Percentiles rank a stretch among this genome's conserved stretches.
phyloP scores from a whole-genome alignment of 2,329 filamentous ascomycete species.

The Anisogramma anomala region DNA sequence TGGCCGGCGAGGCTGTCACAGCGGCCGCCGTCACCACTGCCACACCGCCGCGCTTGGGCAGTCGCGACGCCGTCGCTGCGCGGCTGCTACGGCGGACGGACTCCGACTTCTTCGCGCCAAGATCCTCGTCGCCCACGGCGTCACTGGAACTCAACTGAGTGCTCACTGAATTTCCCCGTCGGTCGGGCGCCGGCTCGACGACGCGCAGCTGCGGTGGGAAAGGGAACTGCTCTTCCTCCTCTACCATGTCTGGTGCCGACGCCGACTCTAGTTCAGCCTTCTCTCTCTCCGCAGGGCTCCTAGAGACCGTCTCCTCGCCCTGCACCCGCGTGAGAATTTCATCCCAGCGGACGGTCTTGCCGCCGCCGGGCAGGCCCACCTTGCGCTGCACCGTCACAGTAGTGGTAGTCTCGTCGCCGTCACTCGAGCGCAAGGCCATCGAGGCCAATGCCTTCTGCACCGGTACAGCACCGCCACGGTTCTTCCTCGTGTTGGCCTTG shows the following conservation, averaged over 20 bases:
- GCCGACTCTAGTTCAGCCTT: neutral
- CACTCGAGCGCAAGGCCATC: neutral
- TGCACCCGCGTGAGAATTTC: constrained; percentile 22
- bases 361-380: neutral
- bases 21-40: too few species aligned
- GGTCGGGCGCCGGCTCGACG: neutral
- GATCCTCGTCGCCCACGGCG: neutral
- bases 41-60: constrained; percentile 3
- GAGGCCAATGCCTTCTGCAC: constrained; percentile 22
- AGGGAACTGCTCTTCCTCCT: neutral
- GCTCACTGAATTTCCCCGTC: neutral
- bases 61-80: constrained; percentile 3
- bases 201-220: neutral
- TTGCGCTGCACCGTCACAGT: neutral
- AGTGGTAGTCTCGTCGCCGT: neutral
- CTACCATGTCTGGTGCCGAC: neutral
- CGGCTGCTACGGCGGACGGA: neutral
- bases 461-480: constrained; percentile 28
- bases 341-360: constrained; percentile 25
- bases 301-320: constrained; percentile 12
- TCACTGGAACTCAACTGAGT: neutral
- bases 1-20: too few species aligned
- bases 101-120: constrained; percentile 1
- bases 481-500: constrained; percentile 33
- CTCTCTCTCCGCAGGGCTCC: neutral